A percentile compares a stretch with the other conserved stretches of the same genome.
These are phyloP conservation scores for Euphrasia confusa DNA, from an alignment of 257 asterid genomes.

Conservation along the genomic window DNA sequence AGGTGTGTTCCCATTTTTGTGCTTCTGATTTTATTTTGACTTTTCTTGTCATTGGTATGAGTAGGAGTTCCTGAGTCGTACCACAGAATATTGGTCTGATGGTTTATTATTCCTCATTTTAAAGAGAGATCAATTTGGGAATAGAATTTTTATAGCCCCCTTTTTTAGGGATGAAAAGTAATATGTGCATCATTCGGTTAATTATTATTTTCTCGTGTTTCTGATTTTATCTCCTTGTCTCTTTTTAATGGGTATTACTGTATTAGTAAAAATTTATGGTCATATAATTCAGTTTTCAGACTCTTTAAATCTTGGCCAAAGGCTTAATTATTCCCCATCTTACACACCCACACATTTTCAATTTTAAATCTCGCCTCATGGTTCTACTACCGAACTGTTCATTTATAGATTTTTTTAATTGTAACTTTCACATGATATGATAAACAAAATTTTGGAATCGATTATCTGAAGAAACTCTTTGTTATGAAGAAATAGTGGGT, in stretches of 20 bases:
- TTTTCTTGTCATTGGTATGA: not conserved
- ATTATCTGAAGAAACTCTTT: not conserved
- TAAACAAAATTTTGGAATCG: constrained; percentile 6
- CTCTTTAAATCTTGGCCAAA: no score
- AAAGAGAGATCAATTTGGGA: no score
- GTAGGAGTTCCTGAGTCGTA: constrained; percentile 7
- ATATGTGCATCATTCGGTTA: no score
- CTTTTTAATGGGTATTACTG: no score
- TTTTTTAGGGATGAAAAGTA: no score
- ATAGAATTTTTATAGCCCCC: not conserved
- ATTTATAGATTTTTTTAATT: not conserved
- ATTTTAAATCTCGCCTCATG: constrained; percentile 7
- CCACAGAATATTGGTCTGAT: not conserved
- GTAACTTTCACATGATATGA: not conserved
- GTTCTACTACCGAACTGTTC: constrained; percentile 2
- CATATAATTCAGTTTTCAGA: no score
- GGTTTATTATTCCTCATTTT: no score
- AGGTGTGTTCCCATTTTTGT: constrained; percentile 29
- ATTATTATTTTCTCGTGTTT: no score
- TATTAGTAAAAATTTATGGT: no score
- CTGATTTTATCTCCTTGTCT: no score
- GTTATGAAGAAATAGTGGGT: no score
- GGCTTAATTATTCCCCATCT: not conserved
- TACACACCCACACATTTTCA: not conserved
- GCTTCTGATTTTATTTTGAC: not conserved